A percentile compares a stretch with the other conserved stretches of the same genome.
phyloP scores from a whole-genome alignment of 2,329 filamentous ascomycete species.

The Colletotrichum paranaense region DNA sequence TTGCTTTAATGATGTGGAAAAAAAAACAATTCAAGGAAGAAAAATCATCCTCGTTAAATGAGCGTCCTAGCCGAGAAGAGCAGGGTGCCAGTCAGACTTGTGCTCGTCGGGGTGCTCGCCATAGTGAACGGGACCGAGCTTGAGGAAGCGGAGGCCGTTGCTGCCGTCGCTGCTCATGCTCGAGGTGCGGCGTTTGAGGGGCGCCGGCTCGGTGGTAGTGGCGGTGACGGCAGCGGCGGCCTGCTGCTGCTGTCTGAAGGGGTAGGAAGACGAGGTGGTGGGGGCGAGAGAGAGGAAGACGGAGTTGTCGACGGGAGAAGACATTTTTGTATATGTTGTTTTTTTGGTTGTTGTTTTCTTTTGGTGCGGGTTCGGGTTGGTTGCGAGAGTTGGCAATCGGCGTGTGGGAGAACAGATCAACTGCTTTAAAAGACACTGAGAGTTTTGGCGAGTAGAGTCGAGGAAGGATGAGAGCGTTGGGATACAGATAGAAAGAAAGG shows the following conservation, averaged over 20 bases:
- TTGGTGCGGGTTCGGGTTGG: background rate
- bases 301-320: constrained; percentile 35
- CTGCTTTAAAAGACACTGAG: background rate
- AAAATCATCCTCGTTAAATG: background rate
- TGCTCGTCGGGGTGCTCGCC: constrained; percentile 69
- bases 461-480: constrained; percentile 20
- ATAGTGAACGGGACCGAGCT: constrained; percentile 73
- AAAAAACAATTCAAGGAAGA: background rate
- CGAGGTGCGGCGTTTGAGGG: constrained; percentile 60
- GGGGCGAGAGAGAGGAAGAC: constrained; percentile 70
- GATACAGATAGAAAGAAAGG: too few relatives aligned
- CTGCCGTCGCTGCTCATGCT: constrained; percentile 61
- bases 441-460: background rate
- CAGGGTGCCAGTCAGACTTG: constrained; percentile 50
- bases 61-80: constrained; percentile 11
- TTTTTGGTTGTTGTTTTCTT: background rate
- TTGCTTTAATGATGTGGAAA: background rate
- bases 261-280: constrained; percentile 67
- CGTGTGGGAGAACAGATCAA: constrained; percentile 19
- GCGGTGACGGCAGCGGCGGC: constrained; percentile 42
- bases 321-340: constrained; percentile 24
- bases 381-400: background rate
- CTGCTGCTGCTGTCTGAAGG: constrained; percentile 49
- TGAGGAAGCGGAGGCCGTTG: constrained; percentile 64
- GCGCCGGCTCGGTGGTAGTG: constrained; percentile 42